A percentile compares a stretch with the other conserved stretches of the same genome.
Evolutionary conservation across 1,284 basidiomycete species (phyloP).

Genomic region (Pholiota adiposa): DNA sequence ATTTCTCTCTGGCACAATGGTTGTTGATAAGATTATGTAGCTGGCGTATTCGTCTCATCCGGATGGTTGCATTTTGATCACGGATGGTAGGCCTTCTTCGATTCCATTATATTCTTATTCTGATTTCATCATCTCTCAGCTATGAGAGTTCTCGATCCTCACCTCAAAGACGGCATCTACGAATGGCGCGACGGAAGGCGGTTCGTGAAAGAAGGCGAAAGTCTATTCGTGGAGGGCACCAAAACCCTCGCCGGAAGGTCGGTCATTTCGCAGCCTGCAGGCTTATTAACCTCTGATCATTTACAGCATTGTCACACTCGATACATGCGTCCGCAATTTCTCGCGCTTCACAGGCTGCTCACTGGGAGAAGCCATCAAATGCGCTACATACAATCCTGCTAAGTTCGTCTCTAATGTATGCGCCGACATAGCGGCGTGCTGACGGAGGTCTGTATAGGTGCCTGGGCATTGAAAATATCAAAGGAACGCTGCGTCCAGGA

Average conservation of each 20-base stretch:
- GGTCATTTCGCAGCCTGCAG: constrained; percentile 16
- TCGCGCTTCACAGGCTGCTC: constrained; percentile 81
- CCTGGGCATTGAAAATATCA: constrained; percentile 76
- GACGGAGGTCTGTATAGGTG: constrained; percentile 45
- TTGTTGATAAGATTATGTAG: constrained; percentile 37
- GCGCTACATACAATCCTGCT: constrained; percentile 84
- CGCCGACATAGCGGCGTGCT: constrained; percentile 3
- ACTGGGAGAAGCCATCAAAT: constrained; percentile 82
- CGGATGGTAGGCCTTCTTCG: constrained; percentile 65
- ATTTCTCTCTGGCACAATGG: not conserved
- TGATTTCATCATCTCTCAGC: constrained; percentile 45
- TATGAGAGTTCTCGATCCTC: constrained; percentile 87
- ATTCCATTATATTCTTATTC: not conserved
- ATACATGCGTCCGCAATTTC: constrained; percentile 86
- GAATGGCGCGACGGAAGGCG: constrained; percentile 84
- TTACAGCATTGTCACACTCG: constrained; percentile 74
- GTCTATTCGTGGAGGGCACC: constrained; percentile 83
- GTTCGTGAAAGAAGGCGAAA: constrained; percentile 82
- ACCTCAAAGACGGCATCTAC: constrained; percentile 82
- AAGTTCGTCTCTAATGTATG: constrained; percentile 44
- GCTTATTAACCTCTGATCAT: constrained; percentile 7
- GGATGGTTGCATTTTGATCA: constrained; percentile 86
- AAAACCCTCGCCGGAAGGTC: constrained; percentile 87
- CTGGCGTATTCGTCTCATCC: constrained; percentile 84
- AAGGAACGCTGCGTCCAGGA: constrained; percentile 80